Base-by-base conservation (phyloP, 1,139 yeast genomes). In the Cylindricascospora bacillispora region DNA sequence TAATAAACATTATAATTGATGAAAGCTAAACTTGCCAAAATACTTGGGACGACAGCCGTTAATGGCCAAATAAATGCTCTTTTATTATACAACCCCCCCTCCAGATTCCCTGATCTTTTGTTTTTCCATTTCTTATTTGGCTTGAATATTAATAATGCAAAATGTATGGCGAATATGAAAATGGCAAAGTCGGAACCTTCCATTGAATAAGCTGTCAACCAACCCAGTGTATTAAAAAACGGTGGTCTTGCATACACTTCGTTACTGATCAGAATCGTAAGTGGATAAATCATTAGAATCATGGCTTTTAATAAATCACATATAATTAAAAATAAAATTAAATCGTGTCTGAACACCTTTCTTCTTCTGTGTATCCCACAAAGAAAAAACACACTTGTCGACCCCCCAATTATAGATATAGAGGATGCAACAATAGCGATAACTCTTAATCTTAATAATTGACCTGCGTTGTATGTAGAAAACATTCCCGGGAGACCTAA, bases 121-220 rank as follows among this genome's bases (percentile, higher is more conserved):
- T 60, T 56, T 21, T 60, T 58, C 44, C 67, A 65, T 37, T 62
- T 65, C 35, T 65, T 62, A 29, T 65, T 62, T 0, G 92, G 83
- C 38, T 61, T 61, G 52, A 81, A 81, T 13, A 85, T 77, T 19
- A 83, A 59, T 26, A 85, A 53, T 24, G 75, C 83, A 5, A 89
- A 78, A 53, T 85, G 95, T 13, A 83, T 55, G 2, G 95, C 94
- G 56, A 85, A 78, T 20, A 81, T 67, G 26, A 83, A 58, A 29
- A 85, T 85, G 15, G 93, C 92, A 26, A 82, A 54, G 56, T 85
- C 95, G 2, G 92, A 85, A 11, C 93, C 94, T 53, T 83, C 93
- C 17, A 81, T 78, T 19, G 86, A 68, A 24, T 74, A 65, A 2
- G 92, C 82, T 1, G 94, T 78, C 54, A 83, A 75, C 61, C 81